Base-by-base conservation (phyloP, 164 flowering plant species). In the Kingdonia uniflora region DNA sequence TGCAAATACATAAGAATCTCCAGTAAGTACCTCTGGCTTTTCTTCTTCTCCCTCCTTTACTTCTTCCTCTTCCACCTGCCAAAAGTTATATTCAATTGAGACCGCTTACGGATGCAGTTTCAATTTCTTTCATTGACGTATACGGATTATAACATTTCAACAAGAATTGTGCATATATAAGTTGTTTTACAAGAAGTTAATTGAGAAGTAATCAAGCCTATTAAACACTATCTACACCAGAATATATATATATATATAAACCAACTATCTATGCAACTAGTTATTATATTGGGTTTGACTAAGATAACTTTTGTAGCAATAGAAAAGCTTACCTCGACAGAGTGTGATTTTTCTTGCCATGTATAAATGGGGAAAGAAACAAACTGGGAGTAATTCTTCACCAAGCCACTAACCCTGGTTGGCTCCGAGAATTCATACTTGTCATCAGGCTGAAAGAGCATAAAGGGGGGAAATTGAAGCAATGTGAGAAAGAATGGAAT, bases 341-440 rank as follows among this genome's bases (percentile, higher is more conserved):
- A 84, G 69, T 87, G 82, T 58, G 99, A 84, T 63, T 94, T 86
- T 55, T 94, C 97, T 67, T 74, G 86, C 99, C 99, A 94, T 52
- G 95, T 88, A 56, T 89, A 94, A 57, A 94, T 94, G 39, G 99
- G 99, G 70, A 94, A 94, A 23, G 95, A 81, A 55, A 89, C 86
- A 69, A 89, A 94, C 66, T 94, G 99, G 0, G 99, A 94, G 56
- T 94, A 94, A 52, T 94, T 94, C 80, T 94, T 94, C 67, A 94
- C 97, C 74, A 94, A 67, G 53, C 68, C 59, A 73, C 84, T 91
- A 52, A 89, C 81, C 65, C 74, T 81, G 15, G 73, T 39, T 4
- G 96, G 95, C 19, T 94, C 99, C 0, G 95, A 57, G 59, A 81
- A 94, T 59, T 94, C 99, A 57, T 82, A 89, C 64, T 94, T 94